Evolutionary conservation across 106 monocot species (phyloP).

Genomic region (Dendrobium nobile): DNA sequence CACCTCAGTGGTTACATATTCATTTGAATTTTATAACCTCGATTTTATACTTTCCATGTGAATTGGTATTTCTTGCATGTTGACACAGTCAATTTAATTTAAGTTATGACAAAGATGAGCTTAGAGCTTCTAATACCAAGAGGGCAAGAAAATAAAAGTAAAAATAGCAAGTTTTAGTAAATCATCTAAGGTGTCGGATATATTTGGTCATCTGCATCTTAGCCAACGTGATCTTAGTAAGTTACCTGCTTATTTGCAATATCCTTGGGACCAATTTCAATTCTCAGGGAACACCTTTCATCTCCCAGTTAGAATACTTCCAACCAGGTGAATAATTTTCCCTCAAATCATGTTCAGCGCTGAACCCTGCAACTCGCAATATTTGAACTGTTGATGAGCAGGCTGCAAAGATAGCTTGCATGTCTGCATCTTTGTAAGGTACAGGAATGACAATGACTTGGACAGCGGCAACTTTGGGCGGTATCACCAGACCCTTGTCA

Average conservation of each 20-base stretch:
- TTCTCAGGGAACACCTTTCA: constrained; percentile 89
- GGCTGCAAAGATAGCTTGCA: constrained; percentile 57
- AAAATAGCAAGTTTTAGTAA: too few relatives aligned
- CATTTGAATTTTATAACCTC: too few relatives aligned
- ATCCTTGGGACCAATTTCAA: constrained; percentile 46
- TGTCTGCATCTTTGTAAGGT: constrained; percentile 86
- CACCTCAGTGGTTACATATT: too few relatives aligned
- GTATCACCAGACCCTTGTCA: constrained; percentile 87
- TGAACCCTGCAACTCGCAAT: constrained; percentile 54
- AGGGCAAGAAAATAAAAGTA: too few relatives aligned
- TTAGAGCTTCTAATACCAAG: too few relatives aligned
- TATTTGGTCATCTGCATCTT: too few relatives aligned
- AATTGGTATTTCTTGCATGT: too few relatives aligned
- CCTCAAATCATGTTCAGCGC: constrained; percentile 66
- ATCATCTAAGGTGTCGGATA: too few relatives aligned
- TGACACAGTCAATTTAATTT: too few relatives aligned
- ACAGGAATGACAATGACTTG: constrained; percentile 84
- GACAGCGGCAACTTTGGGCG: constrained; percentile 78
- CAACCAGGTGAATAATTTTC: constrained; percentile 96
- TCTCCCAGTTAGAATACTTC: constrained; percentile 96
- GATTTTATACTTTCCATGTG: too few relatives aligned
- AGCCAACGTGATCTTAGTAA: neutral
- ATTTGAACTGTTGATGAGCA: constrained; percentile 55
- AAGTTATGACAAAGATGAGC: too few relatives aligned
- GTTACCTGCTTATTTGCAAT: constrained; percentile 87